phyloP scores from a whole-genome alignment of 2,329 filamentous ascomycete genomes.

The Fonsecaea pugnacius region DNA sequence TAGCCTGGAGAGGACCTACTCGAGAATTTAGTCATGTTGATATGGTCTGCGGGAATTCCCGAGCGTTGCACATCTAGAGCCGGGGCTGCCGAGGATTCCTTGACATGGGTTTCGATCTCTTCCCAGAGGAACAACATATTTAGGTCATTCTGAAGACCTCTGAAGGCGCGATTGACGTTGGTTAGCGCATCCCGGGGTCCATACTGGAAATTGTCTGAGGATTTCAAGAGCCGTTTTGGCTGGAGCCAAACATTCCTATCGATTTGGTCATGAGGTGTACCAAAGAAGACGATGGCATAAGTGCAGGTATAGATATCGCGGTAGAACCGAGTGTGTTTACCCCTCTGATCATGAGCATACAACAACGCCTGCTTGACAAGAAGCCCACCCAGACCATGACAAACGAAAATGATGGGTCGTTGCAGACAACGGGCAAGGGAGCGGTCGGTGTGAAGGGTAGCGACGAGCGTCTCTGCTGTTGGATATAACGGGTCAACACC shows the following conservation, averaged over 20 bases:
- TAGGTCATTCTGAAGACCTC: not conserved
- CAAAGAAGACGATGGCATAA: constrained; percentile 45
- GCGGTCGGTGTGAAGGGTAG: constrained; percentile 42
- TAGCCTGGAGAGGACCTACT: constrained; percentile 4
- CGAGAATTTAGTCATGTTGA: constrained; percentile 12
- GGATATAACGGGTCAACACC: not conserved
- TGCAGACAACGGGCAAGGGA: constrained; percentile 35
- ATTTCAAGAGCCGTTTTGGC: constrained; percentile 3
- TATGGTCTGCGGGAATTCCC: constrained; percentile 10
- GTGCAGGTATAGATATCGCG: constrained; percentile 42
- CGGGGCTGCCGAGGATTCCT: constrained; percentile 1
- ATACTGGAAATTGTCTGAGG: not conserved
- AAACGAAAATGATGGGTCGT: constrained; percentile 47
- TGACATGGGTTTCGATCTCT: constrained; percentile 8
- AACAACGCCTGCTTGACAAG: constrained; percentile 44
- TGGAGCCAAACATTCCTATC: constrained; percentile 38
- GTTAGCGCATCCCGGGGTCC: not conserved
- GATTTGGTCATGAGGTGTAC: constrained; percentile 45
- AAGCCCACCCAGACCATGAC: constrained; percentile 47
- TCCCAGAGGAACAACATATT: constrained; percentile 12
- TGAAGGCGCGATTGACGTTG: constrained; percentile 6
- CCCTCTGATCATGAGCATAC: constrained; percentile 36
- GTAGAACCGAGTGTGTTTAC: constrained; percentile 38
- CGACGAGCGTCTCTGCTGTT: constrained; percentile 42
- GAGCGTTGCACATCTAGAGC: not conserved